These are phyloP conservation scores for Hymenoscyphus albidus DNA, from an alignment of 2,329 filamentous ascomycete genomes.

Conservation along the genomic window DNA sequence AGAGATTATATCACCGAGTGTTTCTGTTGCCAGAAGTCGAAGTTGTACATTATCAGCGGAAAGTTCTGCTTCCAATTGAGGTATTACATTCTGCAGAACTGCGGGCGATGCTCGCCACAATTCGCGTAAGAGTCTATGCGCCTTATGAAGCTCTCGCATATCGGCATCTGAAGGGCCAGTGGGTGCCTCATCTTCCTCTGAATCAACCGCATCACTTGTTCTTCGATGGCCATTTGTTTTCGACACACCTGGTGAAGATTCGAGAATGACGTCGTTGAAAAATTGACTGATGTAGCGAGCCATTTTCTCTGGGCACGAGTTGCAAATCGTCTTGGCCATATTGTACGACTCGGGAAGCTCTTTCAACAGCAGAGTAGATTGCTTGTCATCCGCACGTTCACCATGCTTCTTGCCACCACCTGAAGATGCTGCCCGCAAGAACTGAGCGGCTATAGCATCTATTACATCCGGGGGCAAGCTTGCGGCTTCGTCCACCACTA, in stretches of 20 bases:
- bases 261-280: conserved; percentile 93
- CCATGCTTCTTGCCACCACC: conserved; percentile 46
- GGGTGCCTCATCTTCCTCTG: conserved; percentile 58
- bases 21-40: conserved; percentile 84
- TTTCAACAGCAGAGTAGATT: conserved; percentile 79
- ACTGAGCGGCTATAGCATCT: conserved; percentile 93
- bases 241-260: conserved; percentile 57
- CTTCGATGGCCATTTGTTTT: conserved; percentile 51
- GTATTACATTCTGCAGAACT: conserved; percentile 88
- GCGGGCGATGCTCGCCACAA: conserved; percentile 88
- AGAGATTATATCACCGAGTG: conserved; percentile 89
- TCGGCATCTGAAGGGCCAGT: conserved; percentile 75
- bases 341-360: conserved; percentile 90
- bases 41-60: conserved; percentile 85
- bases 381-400: conserved; percentile 63
- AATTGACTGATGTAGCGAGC: conserved; percentile 90
- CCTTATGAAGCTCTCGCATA: conserved; percentile 81
- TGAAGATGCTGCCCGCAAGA: conserved; percentile 78
- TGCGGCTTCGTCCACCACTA: conserved; percentile 79
- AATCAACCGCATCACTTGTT: conserved; percentile 51
- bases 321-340: conserved; percentile 94
- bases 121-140: conserved; percentile 83
- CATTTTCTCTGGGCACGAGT: conserved; percentile 88
- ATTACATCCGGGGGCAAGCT: conserved; percentile 77
- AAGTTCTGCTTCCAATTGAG: conserved; percentile 88